Evolutionary conservation across 2,329 filamentous ascomycete genomes (phyloP).

Genomic region (Rutstroemia sydowiana): DNA sequence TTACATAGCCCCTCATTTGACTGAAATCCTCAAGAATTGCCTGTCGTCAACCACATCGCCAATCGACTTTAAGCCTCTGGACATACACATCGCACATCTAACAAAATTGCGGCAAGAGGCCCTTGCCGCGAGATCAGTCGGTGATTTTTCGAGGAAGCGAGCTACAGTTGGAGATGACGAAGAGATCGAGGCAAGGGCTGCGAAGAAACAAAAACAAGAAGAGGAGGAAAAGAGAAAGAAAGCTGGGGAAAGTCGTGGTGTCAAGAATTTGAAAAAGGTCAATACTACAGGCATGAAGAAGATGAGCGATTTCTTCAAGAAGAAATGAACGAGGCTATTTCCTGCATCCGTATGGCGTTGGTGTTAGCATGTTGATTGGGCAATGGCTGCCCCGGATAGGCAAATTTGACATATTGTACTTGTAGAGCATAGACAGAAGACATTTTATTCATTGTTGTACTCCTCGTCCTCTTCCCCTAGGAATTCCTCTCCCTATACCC

Average conservation of each 20-base stretch:
- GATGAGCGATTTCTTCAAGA: conserved; percentile 88
- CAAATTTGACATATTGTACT: conserved; percentile 4
- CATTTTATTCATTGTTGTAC: conserved; percentile 30
- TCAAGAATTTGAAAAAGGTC: conserved; percentile 80
- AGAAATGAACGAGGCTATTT: conserved; percentile 35
- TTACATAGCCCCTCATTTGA: conserved; percentile 37
- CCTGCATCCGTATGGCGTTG: not conserved
- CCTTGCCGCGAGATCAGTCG: conserved; percentile 56
- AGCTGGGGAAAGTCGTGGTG: conserved; percentile 62
- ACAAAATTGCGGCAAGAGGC: conserved; percentile 64
- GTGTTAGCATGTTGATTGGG: conserved; percentile 3
- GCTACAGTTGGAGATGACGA: conserved; percentile 56
- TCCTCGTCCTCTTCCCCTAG: conserved; percentile 47
- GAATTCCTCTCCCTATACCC: conserved; percentile 37
- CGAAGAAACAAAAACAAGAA: conserved; percentile 79
- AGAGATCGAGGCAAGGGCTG: conserved; percentile 51
- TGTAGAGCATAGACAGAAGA: conserved; percentile 12
- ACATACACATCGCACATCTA: conserved; percentile 61
- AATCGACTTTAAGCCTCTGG: conserved; percentile 63
- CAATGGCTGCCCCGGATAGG: conserved; percentile 4
- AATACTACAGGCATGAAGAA: conserved; percentile 94
- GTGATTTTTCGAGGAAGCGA: conserved; percentile 66
- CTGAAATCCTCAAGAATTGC: conserved; percentile 32
- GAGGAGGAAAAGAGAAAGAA: conserved; percentile 86
- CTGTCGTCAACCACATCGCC: conserved; percentile 30